These are phyloP conservation scores for Avena eriantha DNA, from an alignment of 176 grass and related monocot genomes.

Conservation along the genomic window DNA sequence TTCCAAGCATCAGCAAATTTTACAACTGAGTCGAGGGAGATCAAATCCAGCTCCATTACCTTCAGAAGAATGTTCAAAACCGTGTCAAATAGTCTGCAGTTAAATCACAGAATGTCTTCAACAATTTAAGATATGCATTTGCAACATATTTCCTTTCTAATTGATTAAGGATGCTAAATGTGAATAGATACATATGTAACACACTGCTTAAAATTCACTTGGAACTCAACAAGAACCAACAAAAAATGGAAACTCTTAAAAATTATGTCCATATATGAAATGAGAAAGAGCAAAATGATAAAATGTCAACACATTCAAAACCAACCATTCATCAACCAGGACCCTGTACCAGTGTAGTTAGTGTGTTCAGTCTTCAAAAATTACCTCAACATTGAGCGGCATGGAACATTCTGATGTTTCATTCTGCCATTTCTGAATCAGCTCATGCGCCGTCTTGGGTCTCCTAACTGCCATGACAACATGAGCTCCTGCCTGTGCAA, in stretches of 20 bases:
- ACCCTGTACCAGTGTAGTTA: not conserved
- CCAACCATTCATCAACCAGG: not conserved
- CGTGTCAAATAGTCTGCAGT: slow-evolving; percentile 28
- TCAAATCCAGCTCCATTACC: slow-evolving; percentile 97
- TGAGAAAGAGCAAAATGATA: not conserved
- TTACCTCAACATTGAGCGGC: slow-evolving; percentile 92
- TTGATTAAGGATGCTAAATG: slow-evolving; percentile 28
- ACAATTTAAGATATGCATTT: slow-evolving; percentile 24
- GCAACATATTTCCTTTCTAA: not conserved
- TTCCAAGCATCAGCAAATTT: slow-evolving; percentile 96
- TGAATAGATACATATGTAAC: not conserved
- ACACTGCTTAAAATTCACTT: slow-evolving; percentile 13
- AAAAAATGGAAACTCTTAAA: not conserved
- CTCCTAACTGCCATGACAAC: slow-evolving; percentile 96
- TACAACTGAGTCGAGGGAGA: slow-evolving; percentile 86
- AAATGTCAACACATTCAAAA: not conserved
- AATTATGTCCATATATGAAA: not conserved
- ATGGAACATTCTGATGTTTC: slow-evolving; percentile 64
- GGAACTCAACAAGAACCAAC: not conserved
- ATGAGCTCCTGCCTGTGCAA: slow-evolving; percentile 80
- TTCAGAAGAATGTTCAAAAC: slow-evolving; percentile 51
- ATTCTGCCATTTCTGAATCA: slow-evolving; percentile 97
- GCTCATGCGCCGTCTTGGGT: slow-evolving; percentile 76
- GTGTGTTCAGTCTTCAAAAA: slow-evolving; percentile 29
- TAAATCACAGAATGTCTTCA: slow-evolving; percentile 25